phyloP scores from a whole-genome alignment of 768 basidiomycete genomes.

The Lentinula sp. region DNA sequence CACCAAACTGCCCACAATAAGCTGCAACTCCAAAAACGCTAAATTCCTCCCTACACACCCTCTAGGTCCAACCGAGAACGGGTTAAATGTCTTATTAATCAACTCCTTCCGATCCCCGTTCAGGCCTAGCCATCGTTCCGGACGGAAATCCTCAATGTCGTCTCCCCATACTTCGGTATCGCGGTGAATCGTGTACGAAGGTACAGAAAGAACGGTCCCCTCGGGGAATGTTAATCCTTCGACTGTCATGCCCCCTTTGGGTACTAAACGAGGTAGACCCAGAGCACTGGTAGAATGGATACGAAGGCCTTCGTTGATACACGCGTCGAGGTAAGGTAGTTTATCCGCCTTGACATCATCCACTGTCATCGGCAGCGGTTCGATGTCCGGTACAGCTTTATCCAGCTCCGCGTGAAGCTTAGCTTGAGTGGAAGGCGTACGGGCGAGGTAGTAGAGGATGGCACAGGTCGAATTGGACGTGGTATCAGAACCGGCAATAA shows the following conservation, averaged over 20 bases:
- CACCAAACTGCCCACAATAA: slow-evolving; percentile 78
- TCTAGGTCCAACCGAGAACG: slow-evolving; percentile 79
- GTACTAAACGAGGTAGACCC: slow-evolving; percentile 77
- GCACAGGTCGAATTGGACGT: slow-evolving; percentile 74
- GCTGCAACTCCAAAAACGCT: slow-evolving; percentile 70
- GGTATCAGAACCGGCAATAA: slow-evolving; percentile 89
- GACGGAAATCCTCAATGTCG: slow-evolving; percentile 68
- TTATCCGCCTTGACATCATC: slow-evolving; percentile 56
- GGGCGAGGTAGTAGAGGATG: slow-evolving; percentile 47
- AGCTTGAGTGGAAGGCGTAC: slow-evolving; percentile 54
- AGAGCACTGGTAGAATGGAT: slow-evolving; percentile 80
- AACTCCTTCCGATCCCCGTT: slow-evolving; percentile 44
- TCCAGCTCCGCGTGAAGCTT: slow-evolving; percentile 77
- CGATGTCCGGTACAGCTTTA: slow-evolving; percentile 36
- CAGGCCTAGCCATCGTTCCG: slow-evolving; percentile 81
- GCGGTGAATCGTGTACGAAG: slow-evolving; percentile 80
- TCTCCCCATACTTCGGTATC: slow-evolving; percentile 69
- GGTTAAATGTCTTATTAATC: slow-evolving; percentile 75
- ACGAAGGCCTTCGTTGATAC: slow-evolving; percentile 82
- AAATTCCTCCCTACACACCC: slow-evolving; percentile 84
- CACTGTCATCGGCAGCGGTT: slow-evolving; percentile 39
- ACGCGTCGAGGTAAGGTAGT: slow-evolving; percentile 77
- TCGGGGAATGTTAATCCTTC: slow-evolving; percentile 56
- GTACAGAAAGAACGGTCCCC: slow-evolving; percentile 75
- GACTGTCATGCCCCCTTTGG: slow-evolving; percentile 66